Base-by-base conservation (phyloP, 2,329 filamentous ascomycete species). In the Colletotrichum incanum region DNA sequence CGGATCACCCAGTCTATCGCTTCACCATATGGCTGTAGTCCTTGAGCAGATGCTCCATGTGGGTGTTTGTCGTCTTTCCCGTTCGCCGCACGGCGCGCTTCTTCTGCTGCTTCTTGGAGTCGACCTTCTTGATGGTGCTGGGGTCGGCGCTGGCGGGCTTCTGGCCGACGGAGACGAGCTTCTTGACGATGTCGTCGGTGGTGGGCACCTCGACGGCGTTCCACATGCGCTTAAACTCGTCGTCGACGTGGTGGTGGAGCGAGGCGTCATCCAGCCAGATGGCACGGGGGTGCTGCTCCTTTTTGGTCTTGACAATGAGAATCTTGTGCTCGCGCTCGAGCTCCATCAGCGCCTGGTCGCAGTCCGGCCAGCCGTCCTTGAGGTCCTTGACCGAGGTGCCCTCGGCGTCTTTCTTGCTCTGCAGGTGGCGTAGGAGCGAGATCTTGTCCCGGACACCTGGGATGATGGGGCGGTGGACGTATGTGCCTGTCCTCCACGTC, bases 321-420 rank as follows among this genome's bases (percentile, higher is more conserved):
- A 98, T 87, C 81, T 93, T 92, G 78, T 95, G 92, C 80, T 93
- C 90, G 50, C 83, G 84, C 84, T 98, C 96, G 63, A 99, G 88
- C 76, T 90, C 87, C 74, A 93, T 89, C 80, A 99, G 93, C 12
- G 93, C 89, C 26, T 92, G 89, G 73, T 95, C 91, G 78, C 94
- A 97, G 77, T 93, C 92, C 31, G 93, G 91, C 96, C 96, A 99
- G 74, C 96, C 96, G 80, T 99, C 96, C 83, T 98, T 97, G 73
- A 99, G 89, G 77, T 98, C 95, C 81, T 94, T 95, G 74, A 98
- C 94, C 47, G 88, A 88, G 66, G 98, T 90, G 16, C 94, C 94
- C 75, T 93, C 91, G 1, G 94, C 93, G 71, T 95, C 95, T 64
- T 90, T 91, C 82, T 95, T 95, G 65, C 88, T 87, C 83, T 98